Percentiles rank a stretch among this genome's conserved stretches.
Evolutionary conservation across 768 basidiomycete genomes (phyloP).

Genomic region (Boletus insuetus): DNA sequence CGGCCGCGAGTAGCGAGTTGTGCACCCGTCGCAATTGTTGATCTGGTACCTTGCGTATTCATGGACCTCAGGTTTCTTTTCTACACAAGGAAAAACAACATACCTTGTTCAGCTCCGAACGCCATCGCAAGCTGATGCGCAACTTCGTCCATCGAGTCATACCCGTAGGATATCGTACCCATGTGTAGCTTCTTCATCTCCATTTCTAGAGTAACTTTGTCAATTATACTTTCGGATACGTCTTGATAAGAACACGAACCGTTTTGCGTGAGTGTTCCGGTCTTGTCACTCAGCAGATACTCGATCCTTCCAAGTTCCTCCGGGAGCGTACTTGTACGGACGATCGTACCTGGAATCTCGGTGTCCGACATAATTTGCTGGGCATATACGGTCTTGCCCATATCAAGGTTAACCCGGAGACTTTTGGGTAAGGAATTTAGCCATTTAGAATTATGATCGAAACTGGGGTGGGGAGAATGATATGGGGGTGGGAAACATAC

Average conservation of each 20-base stretch:
- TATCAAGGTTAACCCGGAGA: constrained; percentile 97
- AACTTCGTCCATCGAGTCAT: constrained; percentile 99
- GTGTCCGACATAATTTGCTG: constrained; percentile 90
- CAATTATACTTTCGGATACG: background rate
- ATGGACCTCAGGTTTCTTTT: background rate
- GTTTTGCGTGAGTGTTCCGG: constrained; percentile 96
- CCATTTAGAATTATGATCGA: no score
- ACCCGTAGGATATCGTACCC: constrained; percentile 97
- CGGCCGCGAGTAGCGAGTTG: constrained; percentile 85
- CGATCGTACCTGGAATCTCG: constrained; percentile 94
- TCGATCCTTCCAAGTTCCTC: constrained; percentile 96
- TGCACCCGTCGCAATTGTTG: constrained; percentile 66
- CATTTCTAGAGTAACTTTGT: constrained; percentile 67
- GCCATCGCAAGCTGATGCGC: constrained; percentile 86
- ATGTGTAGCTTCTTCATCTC: constrained; percentile 99
- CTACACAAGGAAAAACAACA: background rate
- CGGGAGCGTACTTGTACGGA: constrained; percentile 94
- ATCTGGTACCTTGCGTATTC: constrained; percentile 40
- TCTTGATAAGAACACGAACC: constrained; percentile 46
- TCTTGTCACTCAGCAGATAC: constrained; percentile 96
- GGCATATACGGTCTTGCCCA: constrained; percentile 99
- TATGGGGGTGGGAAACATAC: constrained; percentile 42
- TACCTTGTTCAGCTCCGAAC: constrained; percentile 70
- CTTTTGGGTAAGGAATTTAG: constrained; percentile 37
- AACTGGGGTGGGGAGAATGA: background rate